Evolutionary conservation across 2,329 filamentous ascomycete genomes (phyloP), one percentile per base, ranked within the genome.

Genomic region (Verticillium tricorpus): DNA sequence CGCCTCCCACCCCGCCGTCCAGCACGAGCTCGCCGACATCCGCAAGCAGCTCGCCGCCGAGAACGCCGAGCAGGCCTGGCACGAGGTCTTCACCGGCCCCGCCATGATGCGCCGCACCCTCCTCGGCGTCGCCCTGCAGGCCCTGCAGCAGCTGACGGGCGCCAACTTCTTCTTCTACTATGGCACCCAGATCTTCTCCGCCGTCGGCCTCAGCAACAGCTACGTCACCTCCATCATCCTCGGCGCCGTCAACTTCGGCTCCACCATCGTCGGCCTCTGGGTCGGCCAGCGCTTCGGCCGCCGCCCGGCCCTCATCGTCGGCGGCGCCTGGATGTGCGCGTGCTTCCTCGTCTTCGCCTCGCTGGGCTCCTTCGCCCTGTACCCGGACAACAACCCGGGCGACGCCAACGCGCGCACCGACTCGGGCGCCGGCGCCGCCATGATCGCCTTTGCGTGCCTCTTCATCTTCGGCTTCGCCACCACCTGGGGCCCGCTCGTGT

Each of bases 141-240:
- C 85, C 52, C 82, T 87, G 5, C 87, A 90, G 72, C 88, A 91
- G 69, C 77, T 91, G 2, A 89, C 87, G 1, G 88, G 88, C 35
- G 85, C 84, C 62, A 89, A 89, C 74, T 89, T 86, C 74, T 88
- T 86, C 77, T 89, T 89, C 73, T 86, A 86, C 73, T 90, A 88
- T 69, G 83, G 83, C 28, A 86, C 83, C 50, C 88, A 85, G 4
- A 85, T 90, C 66, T 91, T 92, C 73, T 70, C 79, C 15, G 81
- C 87, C 2, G 87, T 87, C 1, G 89, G 89, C 67, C 81, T 91
- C 32, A 73, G 69, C 64, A 85, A 92, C 76, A 84, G 82, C 58
- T 91, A 88, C 68, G 77, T 87, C 59, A 90, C 87, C 1, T 86
- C 89, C 69, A 87, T 90, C 67, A 88, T 90, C 63, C 80, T 90